Evolutionary conservation across 805 yeast species (phyloP), one percentile per base, ranked within the genome.

Genomic region (Cyberlindnera sargentensis): DNA sequence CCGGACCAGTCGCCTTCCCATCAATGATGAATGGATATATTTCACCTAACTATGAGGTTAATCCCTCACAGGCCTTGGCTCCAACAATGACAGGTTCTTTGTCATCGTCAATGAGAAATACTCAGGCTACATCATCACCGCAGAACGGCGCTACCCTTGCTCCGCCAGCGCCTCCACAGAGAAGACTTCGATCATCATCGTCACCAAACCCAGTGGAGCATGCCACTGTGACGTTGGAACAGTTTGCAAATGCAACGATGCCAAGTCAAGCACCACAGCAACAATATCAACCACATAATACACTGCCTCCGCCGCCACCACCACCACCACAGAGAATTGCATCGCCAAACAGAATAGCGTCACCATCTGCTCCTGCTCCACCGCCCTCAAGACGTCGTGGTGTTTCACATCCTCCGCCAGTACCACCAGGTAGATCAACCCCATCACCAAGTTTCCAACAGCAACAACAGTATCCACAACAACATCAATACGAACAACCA

Each of bases 41-140:
- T 27, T 47, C 52, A 11, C 53, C 57, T 27, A 46, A 44, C 26
- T 35, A 45, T 31, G 46, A 47, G 27, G 27, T 6, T 4, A 27
- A 26, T 25, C 6, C 39, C 28, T 28, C 45, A 50, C n/a, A 49
- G 34, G 62, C 64, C 5, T 45, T 66, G 41, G 57, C 55, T 39
- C 72, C 72, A 4, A 55, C 71, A 29, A 63, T 67, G 39, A 68
- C 73, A 1, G 72, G 72, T 0, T 67, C 72, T 7, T 67, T 68
- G 2, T 65, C 68, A 28, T 27, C 36, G 8, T 37, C 51, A 8
- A 45, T 48, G 52, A 44, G 47, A 37, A 28, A 28, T 9, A 6
- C 6, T 28, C 9, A 7, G 2, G 8, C 9, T 28, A 7, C 30
- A 6, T 9, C 30, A 28, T 28, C 30, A 24, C 56, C 38, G 35